Evolutionary conservation across 257 asterid genomes (phyloP), one percentile per base, ranked within the genome.

Genomic region (Rehmannia glutinosa): DNA sequence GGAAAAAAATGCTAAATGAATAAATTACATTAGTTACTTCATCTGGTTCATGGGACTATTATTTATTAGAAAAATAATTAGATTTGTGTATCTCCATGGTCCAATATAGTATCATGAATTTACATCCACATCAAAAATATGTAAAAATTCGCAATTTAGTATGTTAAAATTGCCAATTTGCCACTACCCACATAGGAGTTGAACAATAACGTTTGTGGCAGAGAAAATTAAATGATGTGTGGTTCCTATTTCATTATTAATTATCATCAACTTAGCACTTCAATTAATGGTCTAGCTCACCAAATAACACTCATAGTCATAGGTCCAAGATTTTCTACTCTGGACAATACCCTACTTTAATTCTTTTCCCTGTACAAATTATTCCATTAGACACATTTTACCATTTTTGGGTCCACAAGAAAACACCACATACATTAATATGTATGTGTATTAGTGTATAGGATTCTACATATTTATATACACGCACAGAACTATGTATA

Each of bases 141-240:
- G 43, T 49, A 66, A 45, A 56, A 17, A 2, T 33, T 46, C 6
- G 49, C 38, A 24, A 57, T 19, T 13, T 67, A 16, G 23, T 24
- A 33, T 51, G 33, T 6, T 52, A n/a, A 47, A 39, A 67, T 75
- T 33, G 23, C 39, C 30, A 73, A 46, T 9, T 50, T 74, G 62
- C 5, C 77, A 62, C 35, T 58, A 59, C 58, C 68, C 69, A 73
- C 30, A 58, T 68, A 46, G 42, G 59, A 66, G 25, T 52, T 28
- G 77, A 79, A 69, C 73, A 80, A 72, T 75, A 79, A 81, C 82
- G 81, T 77, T 70, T 84, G 90, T 81, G 87, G 85, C 71, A 76
- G 75, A 74, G 74, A 74, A 77, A 80, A 79, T 70, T 77, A 58
- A 62, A 70, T 52, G 59, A 50, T 75, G 66, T 75, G 82, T 80